These are phyloP conservation scores for Euphorbia neoarborescens DNA, from an alignment of 441 rosid genomes.

Conservation along the genomic window DNA sequence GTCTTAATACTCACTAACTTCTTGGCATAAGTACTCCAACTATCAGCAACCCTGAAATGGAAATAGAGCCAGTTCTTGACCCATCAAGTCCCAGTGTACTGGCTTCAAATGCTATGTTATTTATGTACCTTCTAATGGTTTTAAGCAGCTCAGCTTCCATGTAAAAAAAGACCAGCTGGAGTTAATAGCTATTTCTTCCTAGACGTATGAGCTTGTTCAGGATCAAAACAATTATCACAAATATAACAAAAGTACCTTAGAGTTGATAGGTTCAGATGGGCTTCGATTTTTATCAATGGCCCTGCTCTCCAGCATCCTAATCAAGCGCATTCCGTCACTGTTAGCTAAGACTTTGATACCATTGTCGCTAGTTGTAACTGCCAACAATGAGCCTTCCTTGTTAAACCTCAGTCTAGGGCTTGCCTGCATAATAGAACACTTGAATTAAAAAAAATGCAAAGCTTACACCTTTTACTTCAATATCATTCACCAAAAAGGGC, in stretches of 20 bases:
- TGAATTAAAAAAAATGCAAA: slow-evolving; percentile 8
- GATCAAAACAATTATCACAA: background rate
- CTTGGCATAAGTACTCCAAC: background rate
- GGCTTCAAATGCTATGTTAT: background rate
- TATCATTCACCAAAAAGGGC: background rate
- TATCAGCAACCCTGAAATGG: background rate
- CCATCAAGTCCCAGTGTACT: background rate
- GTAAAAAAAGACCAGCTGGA: background rate
- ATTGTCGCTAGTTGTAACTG: slow-evolving; percentile 56
- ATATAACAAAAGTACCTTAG: slow-evolving; percentile 34
- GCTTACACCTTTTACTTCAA: background rate
- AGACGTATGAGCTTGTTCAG: background rate
- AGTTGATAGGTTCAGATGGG: slow-evolving; percentile 36
- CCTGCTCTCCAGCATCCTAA: slow-evolving; percentile 47
- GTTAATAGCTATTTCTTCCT: slow-evolving; percentile 4
- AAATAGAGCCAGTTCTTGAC: background rate
- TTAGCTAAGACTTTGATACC: slow-evolving; percentile 62
- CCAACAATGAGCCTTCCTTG: slow-evolving; percentile 71
- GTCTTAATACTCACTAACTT: background rate
- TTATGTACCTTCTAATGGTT: background rate
- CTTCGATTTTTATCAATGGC: slow-evolving; percentile 36
- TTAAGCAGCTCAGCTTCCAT: background rate
- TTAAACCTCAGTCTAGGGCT: slow-evolving; percentile 68
- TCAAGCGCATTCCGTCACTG: slow-evolving; percentile 42
- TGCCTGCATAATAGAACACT: slow-evolving; percentile 39